Evolutionary conservation across 1,139 yeast genomes (phyloP).

Genomic region (Kodamaea alishanica): DNA sequence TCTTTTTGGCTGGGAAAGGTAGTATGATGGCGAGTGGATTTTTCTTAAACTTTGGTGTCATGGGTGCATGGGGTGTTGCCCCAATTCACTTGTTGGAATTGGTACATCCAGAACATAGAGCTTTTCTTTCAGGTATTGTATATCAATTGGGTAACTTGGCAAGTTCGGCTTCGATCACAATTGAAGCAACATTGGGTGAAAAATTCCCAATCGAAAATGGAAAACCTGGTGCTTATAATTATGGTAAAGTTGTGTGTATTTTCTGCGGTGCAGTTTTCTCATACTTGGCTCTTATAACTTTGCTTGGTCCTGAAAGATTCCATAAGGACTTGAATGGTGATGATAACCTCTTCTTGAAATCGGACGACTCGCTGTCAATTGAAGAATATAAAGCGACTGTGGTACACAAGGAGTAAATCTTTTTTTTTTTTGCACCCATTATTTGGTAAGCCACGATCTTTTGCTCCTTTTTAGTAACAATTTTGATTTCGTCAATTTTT

Average conservation of each 20-base stretch:
- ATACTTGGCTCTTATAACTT: constrained; percentile 24
- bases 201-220: constrained; percentile 20
- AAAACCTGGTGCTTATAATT: constrained; percentile 22
- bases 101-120: constrained; percentile 33
- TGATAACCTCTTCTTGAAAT: neutral
- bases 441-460: neutral
- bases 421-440: constrained; percentile 2
- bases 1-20: constrained; percentile 16
- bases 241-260: constrained; percentile 38
- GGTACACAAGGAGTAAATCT: constrained; percentile 1
- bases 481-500: neutral
- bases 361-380: constrained; percentile 2
- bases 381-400: constrained; percentile 1
- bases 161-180: constrained; percentile 35
- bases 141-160: constrained; percentile 41
- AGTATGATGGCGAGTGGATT: constrained; percentile 25
- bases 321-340: constrained; percentile 6
- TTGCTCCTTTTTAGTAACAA: neutral
- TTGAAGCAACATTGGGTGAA: constrained; percentile 33
- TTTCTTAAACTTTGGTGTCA: constrained; percentile 28
- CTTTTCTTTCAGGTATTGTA: constrained; percentile 36
- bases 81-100: constrained; percentile 36
- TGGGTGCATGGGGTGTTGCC: constrained; percentile 40
- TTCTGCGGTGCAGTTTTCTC: constrained; percentile 37
- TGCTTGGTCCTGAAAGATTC: constrained; percentile 33